Conservation (phyloP, 2,329 filamentous ascomycete species). For the Madurella fahalii region DNA sequence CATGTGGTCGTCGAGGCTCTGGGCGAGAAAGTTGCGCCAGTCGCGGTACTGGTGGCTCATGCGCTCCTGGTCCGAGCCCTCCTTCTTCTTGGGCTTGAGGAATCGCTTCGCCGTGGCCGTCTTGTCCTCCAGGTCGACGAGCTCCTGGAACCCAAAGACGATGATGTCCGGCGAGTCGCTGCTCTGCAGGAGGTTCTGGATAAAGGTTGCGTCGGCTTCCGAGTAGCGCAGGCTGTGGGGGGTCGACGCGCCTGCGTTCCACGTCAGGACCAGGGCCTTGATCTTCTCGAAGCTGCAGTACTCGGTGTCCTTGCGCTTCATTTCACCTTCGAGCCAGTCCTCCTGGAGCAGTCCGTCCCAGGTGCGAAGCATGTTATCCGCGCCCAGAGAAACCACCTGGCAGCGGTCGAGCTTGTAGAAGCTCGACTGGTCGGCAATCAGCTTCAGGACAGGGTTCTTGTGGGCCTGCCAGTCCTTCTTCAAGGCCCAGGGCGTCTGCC, state of each 20-base stretch:
- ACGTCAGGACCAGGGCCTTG: slow-evolving; percentile 77
- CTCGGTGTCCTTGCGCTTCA: slow-evolving; percentile 77
- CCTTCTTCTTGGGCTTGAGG: slow-evolving; percentile 85
- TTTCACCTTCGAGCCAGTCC: slow-evolving; percentile 87
- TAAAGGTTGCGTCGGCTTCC: slow-evolving; percentile 68
- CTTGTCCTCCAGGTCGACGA: slow-evolving; percentile 98
- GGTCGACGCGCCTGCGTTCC: slow-evolving; percentile 97
- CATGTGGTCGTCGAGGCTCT: slow-evolving; percentile 79
- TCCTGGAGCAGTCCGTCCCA: slow-evolving; percentile 95
- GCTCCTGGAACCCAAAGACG: slow-evolving; percentile 94
- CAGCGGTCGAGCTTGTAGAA: slow-evolving; percentile 80
- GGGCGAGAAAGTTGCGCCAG: slow-evolving; percentile 86
- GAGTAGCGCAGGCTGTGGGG: slow-evolving; percentile 73
- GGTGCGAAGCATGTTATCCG: slow-evolving; percentile 75
- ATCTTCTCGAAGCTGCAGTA: slow-evolving; percentile 85
- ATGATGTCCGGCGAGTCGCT: slow-evolving; percentile 81
- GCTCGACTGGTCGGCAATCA: slow-evolving; percentile 74
- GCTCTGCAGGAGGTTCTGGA: slow-evolving; percentile 72
- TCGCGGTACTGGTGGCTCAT: slow-evolving; percentile 98
- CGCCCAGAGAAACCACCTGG: slow-evolving; percentile 82
- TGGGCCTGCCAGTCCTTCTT: slow-evolving; percentile 96
- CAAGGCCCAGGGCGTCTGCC: slow-evolving; percentile 76
- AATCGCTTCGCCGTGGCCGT: slow-evolving; percentile 95
- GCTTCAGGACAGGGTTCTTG: slow-evolving; percentile 71
- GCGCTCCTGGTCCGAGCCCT: slow-evolving; percentile 74